phyloP scores from a whole-genome alignment of 2,329 filamentous ascomycete genomes.

The Scolecobasidium constrictum region DNA sequence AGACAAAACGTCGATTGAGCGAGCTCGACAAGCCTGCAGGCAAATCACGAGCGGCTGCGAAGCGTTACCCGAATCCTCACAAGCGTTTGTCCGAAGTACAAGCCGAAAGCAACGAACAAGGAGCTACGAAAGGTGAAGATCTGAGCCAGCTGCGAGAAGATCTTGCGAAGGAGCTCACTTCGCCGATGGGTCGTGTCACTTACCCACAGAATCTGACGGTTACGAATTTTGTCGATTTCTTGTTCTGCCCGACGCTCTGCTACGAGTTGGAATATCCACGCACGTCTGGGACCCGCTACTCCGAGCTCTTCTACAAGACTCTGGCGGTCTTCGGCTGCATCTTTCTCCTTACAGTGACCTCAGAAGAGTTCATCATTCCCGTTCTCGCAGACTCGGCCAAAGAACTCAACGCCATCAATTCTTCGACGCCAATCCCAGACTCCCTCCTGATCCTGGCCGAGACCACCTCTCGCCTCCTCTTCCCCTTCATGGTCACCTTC shows the following conservation, averaged over 20 bases:
- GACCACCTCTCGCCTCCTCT: conserved; percentile 81
- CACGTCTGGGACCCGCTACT: conserved; percentile 62
- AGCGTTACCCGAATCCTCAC: conserved; percentile 53
- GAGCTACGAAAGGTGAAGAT: conserved; percentile 12
- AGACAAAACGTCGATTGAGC: conserved; percentile 70
- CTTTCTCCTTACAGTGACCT: conserved; percentile 82
- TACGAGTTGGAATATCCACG: conserved; percentile 97
- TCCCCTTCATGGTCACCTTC: conserved; percentile 95
- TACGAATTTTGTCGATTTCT: conserved; percentile 72
- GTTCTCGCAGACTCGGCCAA: conserved; percentile 65
- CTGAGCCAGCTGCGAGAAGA: conserved; percentile 68
- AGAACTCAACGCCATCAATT: conserved; percentile 33
- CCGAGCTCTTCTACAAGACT: conserved; percentile 72
- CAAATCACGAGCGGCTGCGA: conserved; percentile 57
- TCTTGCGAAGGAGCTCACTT: conserved; percentile 82
- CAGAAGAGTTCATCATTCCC: conserved; percentile 91
- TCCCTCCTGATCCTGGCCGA: conserved; percentile 72
- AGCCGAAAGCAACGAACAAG: conserved; percentile 21
- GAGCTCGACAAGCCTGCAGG: conserved; percentile 69
- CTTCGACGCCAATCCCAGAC: not conserved
- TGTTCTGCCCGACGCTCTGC: conserved; percentile 89
- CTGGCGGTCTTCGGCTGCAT: conserved; percentile 91
- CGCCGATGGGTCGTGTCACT: conserved; percentile 76
- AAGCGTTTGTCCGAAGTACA: conserved; percentile 44
- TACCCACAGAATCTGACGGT: conserved; percentile 84